phyloP scores from a whole-genome alignment of 2,329 filamentous ascomycete species.

The Chrysoporthe puriensis region DNA sequence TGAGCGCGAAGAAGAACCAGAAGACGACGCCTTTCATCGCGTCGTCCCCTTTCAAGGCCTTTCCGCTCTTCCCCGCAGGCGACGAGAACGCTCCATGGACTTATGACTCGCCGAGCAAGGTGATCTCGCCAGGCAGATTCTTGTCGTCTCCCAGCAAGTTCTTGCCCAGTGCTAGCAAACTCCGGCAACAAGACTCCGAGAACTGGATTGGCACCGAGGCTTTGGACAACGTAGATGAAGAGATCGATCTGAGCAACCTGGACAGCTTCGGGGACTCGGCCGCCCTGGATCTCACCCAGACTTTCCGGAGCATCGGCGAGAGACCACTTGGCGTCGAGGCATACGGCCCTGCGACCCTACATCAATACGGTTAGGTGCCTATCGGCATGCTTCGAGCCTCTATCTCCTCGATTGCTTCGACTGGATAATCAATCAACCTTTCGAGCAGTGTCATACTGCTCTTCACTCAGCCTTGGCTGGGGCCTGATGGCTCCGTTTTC shows the following conservation, averaged over 20 bases:
- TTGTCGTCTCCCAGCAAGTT: conserved; percentile 58
- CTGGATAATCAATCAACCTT: not conserved
- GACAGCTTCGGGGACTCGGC: conserved; percentile 22
- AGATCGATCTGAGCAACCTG: conserved; percentile 22
- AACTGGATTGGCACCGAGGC: conserved; percentile 22
- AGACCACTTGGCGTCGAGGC: conserved; percentile 23
- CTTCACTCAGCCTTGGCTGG: not conserved
- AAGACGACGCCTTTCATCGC: conserved; percentile 24
- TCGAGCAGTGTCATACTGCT: not conserved
- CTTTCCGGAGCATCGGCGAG: conserved; percentile 29
- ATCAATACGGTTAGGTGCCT: conserved; percentile 26
- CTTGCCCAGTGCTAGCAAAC: conserved; percentile 39
- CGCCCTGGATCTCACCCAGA: conserved; percentile 27
- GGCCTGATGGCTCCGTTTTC: not conserved
- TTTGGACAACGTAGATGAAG: conserved; percentile 11
- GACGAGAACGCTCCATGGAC: conserved; percentile 37
- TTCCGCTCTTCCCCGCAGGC: conserved; percentile 40
- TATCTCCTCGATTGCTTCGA: not conserved
- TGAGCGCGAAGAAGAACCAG: conserved; percentile 28
- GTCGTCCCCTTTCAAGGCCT: conserved; percentile 26
- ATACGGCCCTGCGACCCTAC: conserved; percentile 25
- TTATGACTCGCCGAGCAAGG: conserved; percentile 62
- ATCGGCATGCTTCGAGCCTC: conserved; percentile 4
- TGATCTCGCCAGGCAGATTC: conserved; percentile 58
- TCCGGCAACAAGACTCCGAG: conserved; percentile 30